These are phyloP conservation scores for Populus hybrid DNA, from an alignment of 441 rosid genomes.

Conservation along the genomic window DNA sequence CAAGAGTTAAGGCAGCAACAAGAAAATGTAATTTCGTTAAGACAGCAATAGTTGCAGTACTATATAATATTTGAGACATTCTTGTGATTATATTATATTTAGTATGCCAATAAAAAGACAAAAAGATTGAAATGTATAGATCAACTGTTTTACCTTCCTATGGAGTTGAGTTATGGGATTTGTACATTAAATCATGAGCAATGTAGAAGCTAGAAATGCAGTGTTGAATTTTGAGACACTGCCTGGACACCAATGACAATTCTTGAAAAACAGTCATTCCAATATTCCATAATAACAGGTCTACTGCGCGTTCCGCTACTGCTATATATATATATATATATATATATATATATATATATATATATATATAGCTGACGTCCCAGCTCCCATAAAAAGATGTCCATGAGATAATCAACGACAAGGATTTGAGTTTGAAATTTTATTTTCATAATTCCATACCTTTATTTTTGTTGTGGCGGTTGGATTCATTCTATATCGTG, in stretches of 20 bases:
- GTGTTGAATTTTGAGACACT: not conserved
- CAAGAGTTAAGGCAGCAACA: constrained; percentile 30
- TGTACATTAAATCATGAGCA: not conserved
- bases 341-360: too few relatives aligned
- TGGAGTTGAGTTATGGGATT: not conserved
- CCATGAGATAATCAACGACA: not conserved
- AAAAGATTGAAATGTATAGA: not conserved
- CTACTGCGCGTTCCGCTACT: too few relatives aligned
- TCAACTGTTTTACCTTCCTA: not conserved
- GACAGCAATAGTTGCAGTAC: not conserved
- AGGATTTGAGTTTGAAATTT: not conserved
- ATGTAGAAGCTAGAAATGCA: not conserved
- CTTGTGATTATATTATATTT: not conserved
- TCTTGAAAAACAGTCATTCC: not conserved
- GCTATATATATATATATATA: too few relatives aligned
- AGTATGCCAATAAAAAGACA: not conserved
- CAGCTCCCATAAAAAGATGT: not conserved
- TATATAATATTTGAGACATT: not conserved
- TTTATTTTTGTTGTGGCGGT: too few relatives aligned
- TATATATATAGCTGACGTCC: too few relatives aligned
- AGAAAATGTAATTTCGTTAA: not conserved
- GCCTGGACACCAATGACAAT: too few relatives aligned
- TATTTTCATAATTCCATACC: not conserved
- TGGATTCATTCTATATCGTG: too few relatives aligned
- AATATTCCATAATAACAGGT: too few relatives aligned